A percentile compares a stretch with the other conserved stretches of the same genome.
phyloP scores from a whole-genome alignment of 352 stramenopile species.

The Discostella stelligera region DNA sequence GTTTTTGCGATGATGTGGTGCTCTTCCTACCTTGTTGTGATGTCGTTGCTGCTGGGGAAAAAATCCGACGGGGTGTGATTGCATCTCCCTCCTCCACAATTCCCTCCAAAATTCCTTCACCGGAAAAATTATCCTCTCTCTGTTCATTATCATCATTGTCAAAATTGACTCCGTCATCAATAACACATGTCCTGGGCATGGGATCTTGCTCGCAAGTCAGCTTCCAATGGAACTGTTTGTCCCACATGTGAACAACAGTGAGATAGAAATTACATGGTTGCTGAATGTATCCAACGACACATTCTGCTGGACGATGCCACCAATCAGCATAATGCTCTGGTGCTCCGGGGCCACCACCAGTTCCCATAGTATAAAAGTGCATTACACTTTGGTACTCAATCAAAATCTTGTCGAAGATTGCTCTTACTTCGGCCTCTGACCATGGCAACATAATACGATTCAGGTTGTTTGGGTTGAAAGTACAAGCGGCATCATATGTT shows the following conservation, averaged over 20 bases:
- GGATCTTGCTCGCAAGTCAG: neutral
- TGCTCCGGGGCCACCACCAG: slow-evolving; percentile 24
- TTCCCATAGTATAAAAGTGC: slow-evolving; percentile 19
- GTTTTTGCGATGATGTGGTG: too few species aligned
- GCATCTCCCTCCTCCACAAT: too few species aligned
- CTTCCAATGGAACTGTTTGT: neutral
- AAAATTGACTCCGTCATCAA: neutral
- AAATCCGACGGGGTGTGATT: too few species aligned
- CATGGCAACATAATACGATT: slow-evolving; percentile 18
- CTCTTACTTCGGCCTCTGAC: neutral
- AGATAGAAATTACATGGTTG: neutral
- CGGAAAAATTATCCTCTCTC: too few species aligned
- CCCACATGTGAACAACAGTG: slow-evolving; percentile 2
- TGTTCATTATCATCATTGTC: neutral
- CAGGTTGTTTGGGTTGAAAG: slow-evolving; percentile 23
- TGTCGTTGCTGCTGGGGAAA: too few species aligned
- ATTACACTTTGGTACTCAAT: slow-evolving; percentile 16
- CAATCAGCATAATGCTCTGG: slow-evolving; percentile 14
- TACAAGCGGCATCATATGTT: neutral
- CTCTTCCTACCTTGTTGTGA: too few species aligned
- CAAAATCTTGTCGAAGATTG: neutral
- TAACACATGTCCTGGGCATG: neutral
- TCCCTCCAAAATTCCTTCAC: too few species aligned
- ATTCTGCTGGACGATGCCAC: neutral
- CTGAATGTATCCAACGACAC: neutral